Base-by-base conservation (phyloP, 805 yeast species). In the Yarrowia osloensis region DNA sequence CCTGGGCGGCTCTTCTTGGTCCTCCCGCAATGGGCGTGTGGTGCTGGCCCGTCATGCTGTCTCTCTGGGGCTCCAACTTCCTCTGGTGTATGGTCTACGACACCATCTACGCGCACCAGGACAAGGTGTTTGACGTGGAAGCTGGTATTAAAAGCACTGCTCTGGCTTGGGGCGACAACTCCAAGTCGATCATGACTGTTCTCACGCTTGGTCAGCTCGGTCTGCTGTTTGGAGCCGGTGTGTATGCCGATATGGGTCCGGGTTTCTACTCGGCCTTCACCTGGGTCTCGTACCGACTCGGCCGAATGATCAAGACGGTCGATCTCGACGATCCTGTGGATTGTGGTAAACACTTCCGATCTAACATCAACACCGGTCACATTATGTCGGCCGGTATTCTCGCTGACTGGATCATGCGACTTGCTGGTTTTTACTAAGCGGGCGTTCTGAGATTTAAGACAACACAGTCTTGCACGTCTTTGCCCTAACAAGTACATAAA, bases 131-230 rank as follows among this genome's bases (percentile, higher is more conserved):
- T 73, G 99, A 95, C 77, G 79, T 90, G 65, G 82, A 84, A 68
- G 98, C 97, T 0, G 99, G 99, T 22, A 89, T 95, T 71, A 92
- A 92, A 76, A 90, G 97, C 1, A 92, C 98, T 0, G 99, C 99
- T 8, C 82, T 95, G 71, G 93, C 90, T 2, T 96, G 99, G 99
- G 96, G 96, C 9, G 84, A 83, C 24, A 82, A 85, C 35, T 85
- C 97, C 0, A 92, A 89, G 75, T 82, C 86, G 12, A 85, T 92
- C 47, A 81, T 90, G 72, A 81, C 85, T 52, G 87, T 84, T 0
- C 75, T 92, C 70, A 84, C 91, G 7, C 80, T 81, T 1, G 86
- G 86, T 0, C 99, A 95, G 77, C 81, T 89, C 70, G 84, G 83
- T 0, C 77, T 87, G 44, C 84, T 86, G 69, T 80, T 86, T 2